Percentiles rank a stretch among this genome's conserved stretches.
These are phyloP conservation scores for Pelagomonas calceolata DNA, from an alignment of 108 stramenopile species.

Conservation along the genomic window DNA sequence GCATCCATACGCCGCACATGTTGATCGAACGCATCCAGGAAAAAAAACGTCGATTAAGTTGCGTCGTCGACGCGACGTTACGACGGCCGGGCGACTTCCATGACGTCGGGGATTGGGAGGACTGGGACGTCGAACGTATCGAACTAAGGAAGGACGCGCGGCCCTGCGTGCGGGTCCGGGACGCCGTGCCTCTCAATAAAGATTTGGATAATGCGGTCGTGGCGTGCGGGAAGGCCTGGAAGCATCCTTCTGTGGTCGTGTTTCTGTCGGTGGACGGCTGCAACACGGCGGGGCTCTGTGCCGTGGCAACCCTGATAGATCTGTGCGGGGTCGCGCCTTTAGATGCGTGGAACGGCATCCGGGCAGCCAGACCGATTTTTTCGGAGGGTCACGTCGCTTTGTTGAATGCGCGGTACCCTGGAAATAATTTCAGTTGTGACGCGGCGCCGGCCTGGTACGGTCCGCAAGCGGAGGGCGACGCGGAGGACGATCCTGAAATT, in stretches of 20 bases:
- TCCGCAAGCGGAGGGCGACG: too few relatives aligned
- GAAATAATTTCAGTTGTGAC: too few relatives aligned
- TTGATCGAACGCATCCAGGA: background rate
- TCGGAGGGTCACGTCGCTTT: too few relatives aligned
- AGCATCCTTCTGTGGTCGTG: background rate
- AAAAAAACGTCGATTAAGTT: background rate
- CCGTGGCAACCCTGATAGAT: background rate
- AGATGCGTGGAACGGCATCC: background rate
- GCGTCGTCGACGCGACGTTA: background rate
- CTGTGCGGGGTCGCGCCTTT: background rate
- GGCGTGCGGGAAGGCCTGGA: background rate
- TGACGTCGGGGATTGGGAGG: background rate
- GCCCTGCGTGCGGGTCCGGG: background rate
- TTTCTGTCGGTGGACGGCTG: background rate
- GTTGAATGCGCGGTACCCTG: too few relatives aligned
- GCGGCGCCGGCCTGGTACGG: too few relatives aligned
- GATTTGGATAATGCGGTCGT: background rate
- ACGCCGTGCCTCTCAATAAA: background rate
- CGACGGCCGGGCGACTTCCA: background rate
- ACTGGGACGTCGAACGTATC: background rate
- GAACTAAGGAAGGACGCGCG: background rate
- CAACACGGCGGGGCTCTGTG: background rate
- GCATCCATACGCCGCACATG: background rate
- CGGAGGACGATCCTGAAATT: too few relatives aligned
- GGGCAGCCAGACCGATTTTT: background rate